phyloP scores from a whole-genome alignment of 495 filamentous ascomycete genomes.

The Penicillium longicatenatum region DNA sequence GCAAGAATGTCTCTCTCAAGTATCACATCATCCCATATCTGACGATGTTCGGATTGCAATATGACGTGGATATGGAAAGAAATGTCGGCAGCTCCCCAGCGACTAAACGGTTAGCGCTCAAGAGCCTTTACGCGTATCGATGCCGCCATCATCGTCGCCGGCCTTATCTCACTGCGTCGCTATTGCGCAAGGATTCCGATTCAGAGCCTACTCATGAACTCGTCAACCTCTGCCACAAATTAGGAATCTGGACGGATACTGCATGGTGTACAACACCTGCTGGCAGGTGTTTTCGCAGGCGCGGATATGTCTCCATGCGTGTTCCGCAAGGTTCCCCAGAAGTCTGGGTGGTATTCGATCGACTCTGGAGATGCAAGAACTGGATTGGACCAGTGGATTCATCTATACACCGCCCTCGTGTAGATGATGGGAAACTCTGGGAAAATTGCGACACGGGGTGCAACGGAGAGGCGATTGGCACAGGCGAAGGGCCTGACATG shows the following conservation, averaged over 20 bases:
- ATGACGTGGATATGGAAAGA: slow-evolving; percentile 44
- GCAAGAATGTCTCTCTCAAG: slow-evolving; percentile 67
- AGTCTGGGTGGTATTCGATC: slow-evolving; percentile 66
- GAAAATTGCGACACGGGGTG: slow-evolving; percentile 57
- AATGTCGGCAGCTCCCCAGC: slow-evolving; percentile 35
- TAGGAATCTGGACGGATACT: slow-evolving; percentile 66
- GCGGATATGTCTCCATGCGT: slow-evolving; percentile 58
- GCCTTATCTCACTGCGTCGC: slow-evolving; percentile 58
- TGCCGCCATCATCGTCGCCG: slow-evolving; percentile 62
- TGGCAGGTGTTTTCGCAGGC: slow-evolving; percentile 56
- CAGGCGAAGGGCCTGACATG: slow-evolving; percentile 36
- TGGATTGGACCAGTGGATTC: slow-evolving; percentile 52
- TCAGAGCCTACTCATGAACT: slow-evolving; percentile 64
- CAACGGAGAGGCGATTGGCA: slow-evolving; percentile 58
- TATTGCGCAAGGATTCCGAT: slow-evolving; percentile 59
- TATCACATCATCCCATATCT: slow-evolving; percentile 65
- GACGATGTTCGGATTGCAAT: slow-evolving; percentile 50
- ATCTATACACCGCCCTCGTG: slow-evolving; percentile 14
- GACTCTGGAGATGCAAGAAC: slow-evolving; percentile 62
- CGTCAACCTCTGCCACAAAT: slow-evolving; percentile 60
- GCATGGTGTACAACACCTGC: slow-evolving; percentile 65
- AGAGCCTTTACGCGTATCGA: slow-evolving; percentile 62
- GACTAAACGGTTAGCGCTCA: slow-evolving; percentile 50
- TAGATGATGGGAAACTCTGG: slow-evolving; percentile 55
- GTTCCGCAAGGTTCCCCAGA: slow-evolving; percentile 54